Base-by-base conservation (phyloP, 2,329 filamentous ascomycete genomes). In the Trichoderma sp. region DNA sequence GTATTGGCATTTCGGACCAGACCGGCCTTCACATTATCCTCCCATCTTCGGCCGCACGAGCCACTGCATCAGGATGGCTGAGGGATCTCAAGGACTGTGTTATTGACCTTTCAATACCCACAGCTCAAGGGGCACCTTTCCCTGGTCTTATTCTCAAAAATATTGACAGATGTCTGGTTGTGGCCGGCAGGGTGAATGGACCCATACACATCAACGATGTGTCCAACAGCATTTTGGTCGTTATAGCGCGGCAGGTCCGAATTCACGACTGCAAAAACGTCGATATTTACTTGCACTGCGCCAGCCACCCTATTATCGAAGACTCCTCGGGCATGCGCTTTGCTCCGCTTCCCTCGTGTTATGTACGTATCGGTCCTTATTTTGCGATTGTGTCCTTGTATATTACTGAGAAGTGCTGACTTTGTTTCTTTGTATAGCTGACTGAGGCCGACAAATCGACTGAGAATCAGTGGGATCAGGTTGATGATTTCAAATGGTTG, bases 401-500 rank as follows among this genome's bases (percentile, higher is more conserved):
- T 22, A 25, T 17, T 4, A 17, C 19, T 15, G 52, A 48, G 25
- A n/a, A 45, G 4, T 56, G 29, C 56, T 37, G 57, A 70, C n/a
- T 70, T 69, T 57, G 15, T 29, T 52, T 12, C 15, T 29, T 42
- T 12, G 71, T 39, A 57, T 57, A 77, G 74, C 67, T 70, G 50
- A 74, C 71, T 7, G 74, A 76, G 34, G 73, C 74, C 5, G 78
- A 80, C n/a, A 60, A 72, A 42, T 54, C 70, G 6, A 71, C 75
- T 4, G 79, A 80, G 68, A 94, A 97, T 76, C 87, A 91, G 73
- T 99, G 93, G 92, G 86, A 94, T 73, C 89, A 95, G 74, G 92
- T 98, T 17, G 92, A 98, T 77, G 95, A 99, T 78, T 99, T 99
- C 84, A 97, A 97, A 80, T 98, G 95, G 95, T 86, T 97, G 70